phyloP scores from a whole-genome alignment of 2,329 filamentous ascomycete species.

The Aspergillus texensis region DNA sequence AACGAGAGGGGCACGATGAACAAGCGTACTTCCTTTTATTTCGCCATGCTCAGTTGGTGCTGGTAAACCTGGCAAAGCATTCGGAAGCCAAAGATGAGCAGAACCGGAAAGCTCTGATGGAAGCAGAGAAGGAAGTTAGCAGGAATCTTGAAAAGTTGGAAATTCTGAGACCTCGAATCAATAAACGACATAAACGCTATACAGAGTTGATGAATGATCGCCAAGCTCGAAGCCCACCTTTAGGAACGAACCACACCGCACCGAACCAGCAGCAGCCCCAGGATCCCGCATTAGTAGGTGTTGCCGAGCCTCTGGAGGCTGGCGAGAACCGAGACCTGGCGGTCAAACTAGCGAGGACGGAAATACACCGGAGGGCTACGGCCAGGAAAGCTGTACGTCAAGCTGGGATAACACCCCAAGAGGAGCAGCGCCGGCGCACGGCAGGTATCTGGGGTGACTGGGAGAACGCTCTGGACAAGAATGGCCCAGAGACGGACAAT shows the following conservation, averaged over 20 bases:
- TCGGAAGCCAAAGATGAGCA: slow-evolving; percentile 72
- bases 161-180: slow-evolving; percentile 75
- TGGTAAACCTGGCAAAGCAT: slow-evolving; percentile 74
- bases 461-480: slow-evolving; percentile 48
- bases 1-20: slow-evolving; percentile 81
- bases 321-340: slow-evolving; percentile 74
- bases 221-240: slow-evolving; percentile 44
- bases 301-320: slow-evolving; percentile 66
- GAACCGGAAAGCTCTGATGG: slow-evolving; percentile 55
- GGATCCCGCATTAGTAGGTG: slow-evolving; percentile 64
- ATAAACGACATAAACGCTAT: slow-evolving; percentile 71
- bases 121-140: slow-evolving; percentile 64
- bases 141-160: slow-evolving; percentile 73
- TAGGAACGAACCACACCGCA: slow-evolving; percentile 13
- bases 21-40: slow-evolving; percentile 91
- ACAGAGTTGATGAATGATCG: slow-evolving; percentile 53
- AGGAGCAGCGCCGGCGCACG: slow-evolving; percentile 58
- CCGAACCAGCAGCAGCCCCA: slow-evolving; percentile 22
- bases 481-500: slow-evolving; percentile 38
- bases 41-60: slow-evolving; percentile 81
- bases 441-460: slow-evolving; percentile 58
- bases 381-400: slow-evolving; percentile 60
- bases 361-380: slow-evolving; percentile 69
- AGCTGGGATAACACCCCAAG: slow-evolving; percentile 59
- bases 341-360: slow-evolving; percentile 72